Conservation (phyloP, 2,329 filamentous ascomycete species). For the Pestalotiopsis sp. region DNA sequence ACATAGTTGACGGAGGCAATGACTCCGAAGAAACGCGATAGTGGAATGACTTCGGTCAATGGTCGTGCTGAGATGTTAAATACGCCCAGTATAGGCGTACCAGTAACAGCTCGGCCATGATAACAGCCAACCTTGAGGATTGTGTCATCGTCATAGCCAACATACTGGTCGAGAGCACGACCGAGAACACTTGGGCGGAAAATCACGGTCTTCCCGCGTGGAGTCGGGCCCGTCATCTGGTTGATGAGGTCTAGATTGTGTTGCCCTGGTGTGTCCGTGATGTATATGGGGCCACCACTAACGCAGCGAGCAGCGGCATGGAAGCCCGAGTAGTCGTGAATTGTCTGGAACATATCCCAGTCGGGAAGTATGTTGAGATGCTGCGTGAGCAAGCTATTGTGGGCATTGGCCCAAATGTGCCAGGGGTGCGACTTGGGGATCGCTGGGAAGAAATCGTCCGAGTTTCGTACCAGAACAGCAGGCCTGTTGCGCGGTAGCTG, state of each 20-base stretch:
- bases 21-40: conserved; percentile 75
- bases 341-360: conserved; percentile 73
- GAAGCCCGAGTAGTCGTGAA: conserved; percentile 72
- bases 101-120: conserved; percentile 66
- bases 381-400: conserved; percentile 81
- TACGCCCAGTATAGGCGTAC: conserved; percentile 77
- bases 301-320: conserved; percentile 90
- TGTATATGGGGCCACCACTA: conserved; percentile 89
- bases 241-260: conserved; percentile 76
- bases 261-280: conserved; percentile 85
- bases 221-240: conserved; percentile 79
- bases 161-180: conserved; percentile 73
- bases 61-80: conserved; percentile 76
- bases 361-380: conserved; percentile 88
- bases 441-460: conserved; percentile 89
- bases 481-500: conserved; percentile 79
- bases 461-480: conserved; percentile 78
- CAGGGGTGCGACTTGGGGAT: conserved; percentile 82
- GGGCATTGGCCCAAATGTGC: conserved; percentile 94
- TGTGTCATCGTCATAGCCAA: conserved; percentile 71
- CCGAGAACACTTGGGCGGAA: conserved; percentile 78
- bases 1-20: conserved; percentile 64
- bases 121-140: conserved; percentile 81
- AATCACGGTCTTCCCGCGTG: conserved; percentile 74
- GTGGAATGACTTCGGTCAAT: conserved; percentile 69